phyloP scores from a whole-genome alignment of 1,139 yeast species.

The Hyphopichia fennica region DNA sequence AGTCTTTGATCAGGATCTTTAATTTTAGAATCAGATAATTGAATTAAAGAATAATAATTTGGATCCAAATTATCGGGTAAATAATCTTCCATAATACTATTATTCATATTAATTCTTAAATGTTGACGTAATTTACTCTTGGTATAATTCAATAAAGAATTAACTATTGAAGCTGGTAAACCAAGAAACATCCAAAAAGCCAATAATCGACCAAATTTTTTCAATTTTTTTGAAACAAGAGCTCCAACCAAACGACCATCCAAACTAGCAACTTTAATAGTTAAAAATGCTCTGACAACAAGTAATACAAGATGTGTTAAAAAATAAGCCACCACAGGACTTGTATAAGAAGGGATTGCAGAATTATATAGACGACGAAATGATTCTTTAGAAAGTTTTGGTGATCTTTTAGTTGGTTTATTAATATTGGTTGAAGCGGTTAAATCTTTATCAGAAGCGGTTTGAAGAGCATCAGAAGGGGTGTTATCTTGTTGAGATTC shows the following conservation, averaged over 20 bases:
- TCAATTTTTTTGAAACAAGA: slow-evolving; percentile 69
- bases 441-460: slow-evolving; percentile 3
- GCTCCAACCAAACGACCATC: slow-evolving; percentile 88
- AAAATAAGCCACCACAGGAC: slow-evolving; percentile 43
- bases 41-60: slow-evolving; percentile 48
- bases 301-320: slow-evolving; percentile 60
- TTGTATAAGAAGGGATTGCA: slow-evolving; percentile 36
- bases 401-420: slow-evolving; percentile 15
- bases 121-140: slow-evolving; percentile 67
- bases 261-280: slow-evolving; percentile 80
- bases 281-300: slow-evolving; percentile 68
- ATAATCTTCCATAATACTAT: slow-evolving; percentile 63
- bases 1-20: slow-evolving; percentile 82
- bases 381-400: slow-evolving; percentile 36
- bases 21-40: slow-evolving; percentile 55
- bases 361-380: slow-evolving; percentile 34
- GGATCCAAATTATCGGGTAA: slow-evolving; percentile 60
- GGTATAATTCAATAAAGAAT: slow-evolving; percentile 70
- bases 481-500: slow-evolving; percentile 4
- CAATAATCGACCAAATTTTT: slow-evolving; percentile 61
- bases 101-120: slow-evolving; percentile 66
- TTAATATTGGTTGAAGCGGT: not conserved
- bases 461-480: not conserved
- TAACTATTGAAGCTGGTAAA: slow-evolving; percentile 80
- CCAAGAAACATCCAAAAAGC: slow-evolving; percentile 84